phyloP scores from a whole-genome alignment of 164 flowering plant species.

The Magnolia changhungtana region DNA sequence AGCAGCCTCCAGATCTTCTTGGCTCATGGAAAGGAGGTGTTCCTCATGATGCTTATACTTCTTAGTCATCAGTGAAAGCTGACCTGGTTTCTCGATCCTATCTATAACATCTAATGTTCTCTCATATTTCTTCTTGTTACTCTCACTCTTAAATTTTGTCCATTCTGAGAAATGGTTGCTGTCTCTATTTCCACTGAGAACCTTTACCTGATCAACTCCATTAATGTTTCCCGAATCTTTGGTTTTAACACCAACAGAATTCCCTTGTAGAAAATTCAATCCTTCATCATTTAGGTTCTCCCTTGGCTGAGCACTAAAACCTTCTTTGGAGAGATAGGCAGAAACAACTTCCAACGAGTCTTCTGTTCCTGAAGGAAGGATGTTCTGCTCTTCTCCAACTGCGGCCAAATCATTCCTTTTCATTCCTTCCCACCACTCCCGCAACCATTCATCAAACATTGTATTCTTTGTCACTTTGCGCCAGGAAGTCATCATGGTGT shows the following conservation, averaged over 20 bases:
- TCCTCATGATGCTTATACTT: constrained; percentile 30
- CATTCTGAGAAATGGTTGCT: constrained; percentile 23
- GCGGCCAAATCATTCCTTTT: constrained; percentile 15
- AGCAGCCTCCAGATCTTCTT: constrained; percentile 63
- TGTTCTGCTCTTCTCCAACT: constrained; percentile 25
- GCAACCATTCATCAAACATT: constrained; percentile 84
- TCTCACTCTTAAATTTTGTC: constrained; percentile 8
- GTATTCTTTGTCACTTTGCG: constrained; percentile 61
- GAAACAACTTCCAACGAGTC: constrained; percentile 54
- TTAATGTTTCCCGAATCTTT: constrained; percentile 14
- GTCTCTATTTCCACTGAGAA: constrained; percentile 16
- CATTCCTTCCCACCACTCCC: constrained; percentile 81
- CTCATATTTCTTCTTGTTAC: constrained; percentile 26
- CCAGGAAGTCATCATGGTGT: constrained; percentile 59
- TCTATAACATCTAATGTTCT: constrained; percentile 13
- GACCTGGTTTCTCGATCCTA: constrained; percentile 19
- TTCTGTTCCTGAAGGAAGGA: constrained; percentile 24
- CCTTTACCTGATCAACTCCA: constrained; percentile 20
- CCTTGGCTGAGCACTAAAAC: constrained; percentile 15
- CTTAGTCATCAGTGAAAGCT: constrained; percentile 16
- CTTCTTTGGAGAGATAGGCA: constrained; percentile 44
- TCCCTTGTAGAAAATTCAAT: constrained; percentile 10
- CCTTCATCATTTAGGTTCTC: constrained; percentile 16
- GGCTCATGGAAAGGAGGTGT: constrained; percentile 39
- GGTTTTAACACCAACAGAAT: constrained; percentile 12